Evolutionary conservation across 139 green algal species (phyloP), one percentile per base, ranked within the genome.

Genomic region (Spirogloea muscicola): DNA sequence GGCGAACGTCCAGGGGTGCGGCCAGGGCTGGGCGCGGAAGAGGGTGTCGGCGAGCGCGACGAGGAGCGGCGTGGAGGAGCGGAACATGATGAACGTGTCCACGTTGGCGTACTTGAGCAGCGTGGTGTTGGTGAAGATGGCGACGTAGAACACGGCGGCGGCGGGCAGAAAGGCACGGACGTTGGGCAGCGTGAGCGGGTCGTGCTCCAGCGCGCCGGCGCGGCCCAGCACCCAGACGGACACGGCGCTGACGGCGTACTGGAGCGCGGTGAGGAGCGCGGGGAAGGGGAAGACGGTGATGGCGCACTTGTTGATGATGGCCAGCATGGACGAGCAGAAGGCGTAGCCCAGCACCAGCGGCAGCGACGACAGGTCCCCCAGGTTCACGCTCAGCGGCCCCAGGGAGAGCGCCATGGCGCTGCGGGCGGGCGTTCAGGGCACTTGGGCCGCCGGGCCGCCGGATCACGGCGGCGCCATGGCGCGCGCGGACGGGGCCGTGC

Each of bases 81-180:
- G 68, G 43, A 82, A 74, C 5, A 82, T 33, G 43, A 82, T 79
- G 48, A 82, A 82, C 29, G 74, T 82, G 74, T 82, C 74, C 13
- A 82, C 74, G 43, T 78, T 82, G 13, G 74, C 74, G 49, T 82
- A 71, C 25, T 72, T 63, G n/a, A 82, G 66, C 1, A 82, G 68
- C 51, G 37, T 68, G 13, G 68, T 82, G 33, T 82, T 82, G 29
- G 74, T 80, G 74, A 82, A 82, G 27, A 82, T 69, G n/a, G 74
- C 66, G 31, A 82, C 40, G 74, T 80, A 82, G 66, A 82, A 82
- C 7, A 82, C 67, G n/a, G 67, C 33, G 48, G 67, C 74, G 2
- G 74, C 68, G 21, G 68, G 74, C 16, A 82, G 18, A 49, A 82
- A 82, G 25, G 36, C 40, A 16, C 42, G 42, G 16, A 79, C 29